Conservation (phyloP, 2,329 filamentous ascomycete species). For the Pseudocercospora pini-densiflorae region DNA sequence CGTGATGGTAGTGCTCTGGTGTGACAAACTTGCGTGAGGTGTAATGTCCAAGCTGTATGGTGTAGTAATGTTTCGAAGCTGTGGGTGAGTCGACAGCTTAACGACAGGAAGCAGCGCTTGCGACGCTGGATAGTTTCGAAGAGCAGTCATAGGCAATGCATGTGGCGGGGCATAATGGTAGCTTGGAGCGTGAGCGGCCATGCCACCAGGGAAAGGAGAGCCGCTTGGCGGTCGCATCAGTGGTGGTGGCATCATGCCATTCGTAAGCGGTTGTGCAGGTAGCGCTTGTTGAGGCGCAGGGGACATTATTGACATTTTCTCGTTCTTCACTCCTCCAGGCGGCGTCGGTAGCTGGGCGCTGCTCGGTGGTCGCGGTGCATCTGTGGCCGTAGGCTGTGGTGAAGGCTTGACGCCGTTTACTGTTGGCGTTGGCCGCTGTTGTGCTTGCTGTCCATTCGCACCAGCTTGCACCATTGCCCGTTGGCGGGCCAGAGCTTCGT, state of each 20-base stretch:
- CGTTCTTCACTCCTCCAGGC: slow-evolving; percentile 44
- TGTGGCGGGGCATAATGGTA: slow-evolving; percentile 39
- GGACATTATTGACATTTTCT: slow-evolving; percentile 45
- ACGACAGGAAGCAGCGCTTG: slow-evolving; percentile 72
- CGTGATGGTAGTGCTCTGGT: slow-evolving; percentile 74
- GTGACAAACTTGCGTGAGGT: slow-evolving; percentile 67
- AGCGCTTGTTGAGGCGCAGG: slow-evolving; percentile 44
- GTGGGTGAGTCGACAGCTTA: slow-evolving; percentile 69
- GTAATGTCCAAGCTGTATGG: slow-evolving; percentile 67
- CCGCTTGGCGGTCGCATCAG: slow-evolving; percentile 34
- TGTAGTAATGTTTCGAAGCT: slow-evolving; percentile 58
- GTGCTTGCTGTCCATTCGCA: slow-evolving; percentile 46
- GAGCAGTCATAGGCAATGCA: slow-evolving; percentile 42
- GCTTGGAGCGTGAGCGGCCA: slow-evolving; percentile 30
- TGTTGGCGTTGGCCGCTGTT: slow-evolving; percentile 34
- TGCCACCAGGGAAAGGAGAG: slow-evolving; percentile 30
- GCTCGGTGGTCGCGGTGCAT: slow-evolving; percentile 43
- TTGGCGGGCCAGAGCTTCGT: slow-evolving; percentile 58
- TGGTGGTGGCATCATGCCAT: slow-evolving; percentile 41
- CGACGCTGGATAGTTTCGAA: slow-evolving; percentile 43
- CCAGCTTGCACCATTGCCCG: slow-evolving; percentile 57
- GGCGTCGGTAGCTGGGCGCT: slow-evolving; percentile 43
- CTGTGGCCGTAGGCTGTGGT: slow-evolving; percentile 32
- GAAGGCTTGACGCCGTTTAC: slow-evolving; percentile 40
- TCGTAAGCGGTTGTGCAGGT: slow-evolving; percentile 24